phyloP scores from a whole-genome alignment of 345 rosid genomes.

The Microcos paniculata region DNA sequence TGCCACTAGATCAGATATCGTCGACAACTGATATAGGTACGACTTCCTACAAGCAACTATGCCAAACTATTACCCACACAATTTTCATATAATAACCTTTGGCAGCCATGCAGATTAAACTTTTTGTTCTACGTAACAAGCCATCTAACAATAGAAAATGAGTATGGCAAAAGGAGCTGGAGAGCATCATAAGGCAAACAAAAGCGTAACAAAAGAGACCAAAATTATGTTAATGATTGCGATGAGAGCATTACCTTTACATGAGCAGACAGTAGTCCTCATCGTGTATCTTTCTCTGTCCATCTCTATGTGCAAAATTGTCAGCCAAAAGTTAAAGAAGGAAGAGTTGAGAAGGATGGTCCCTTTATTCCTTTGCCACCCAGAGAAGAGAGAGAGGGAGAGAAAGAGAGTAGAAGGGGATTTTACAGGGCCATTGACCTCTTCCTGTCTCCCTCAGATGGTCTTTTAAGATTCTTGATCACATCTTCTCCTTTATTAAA shows the following conservation, averaged over 20 bases:
- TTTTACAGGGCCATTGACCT: not conserved
- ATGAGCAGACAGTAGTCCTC: conserved; percentile 16
- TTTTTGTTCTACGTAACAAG: not conserved
- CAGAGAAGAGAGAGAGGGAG: not conserved
- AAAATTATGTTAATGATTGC: conserved; percentile 12
- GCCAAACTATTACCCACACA: not conserved
- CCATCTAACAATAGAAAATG: not conserved
- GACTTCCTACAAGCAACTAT: not conserved
- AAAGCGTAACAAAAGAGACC: conserved; percentile 2
- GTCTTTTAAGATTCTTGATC: conserved; percentile 24
- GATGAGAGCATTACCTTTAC: conserved; percentile 26
- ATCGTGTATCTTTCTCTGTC: not conserved
- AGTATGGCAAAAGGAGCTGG: not conserved
- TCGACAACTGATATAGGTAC: not conserved
- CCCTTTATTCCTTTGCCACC: conserved; percentile 27
- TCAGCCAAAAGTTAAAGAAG: conserved; percentile 6
- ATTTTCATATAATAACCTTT: not conserved
- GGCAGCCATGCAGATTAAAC: too few relatives aligned
- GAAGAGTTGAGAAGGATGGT: conserved; percentile 19
- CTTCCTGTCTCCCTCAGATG: conserved; percentile 8
- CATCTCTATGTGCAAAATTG: conserved; percentile 11
- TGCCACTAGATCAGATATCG: not conserved
- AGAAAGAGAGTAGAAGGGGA: conserved; percentile 7
- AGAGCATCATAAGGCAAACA: conserved; percentile 8
- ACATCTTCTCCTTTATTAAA: conserved; percentile 27